Conservation (phyloP, 116 monocot species). For the Posidonia oceanica region DNA sequence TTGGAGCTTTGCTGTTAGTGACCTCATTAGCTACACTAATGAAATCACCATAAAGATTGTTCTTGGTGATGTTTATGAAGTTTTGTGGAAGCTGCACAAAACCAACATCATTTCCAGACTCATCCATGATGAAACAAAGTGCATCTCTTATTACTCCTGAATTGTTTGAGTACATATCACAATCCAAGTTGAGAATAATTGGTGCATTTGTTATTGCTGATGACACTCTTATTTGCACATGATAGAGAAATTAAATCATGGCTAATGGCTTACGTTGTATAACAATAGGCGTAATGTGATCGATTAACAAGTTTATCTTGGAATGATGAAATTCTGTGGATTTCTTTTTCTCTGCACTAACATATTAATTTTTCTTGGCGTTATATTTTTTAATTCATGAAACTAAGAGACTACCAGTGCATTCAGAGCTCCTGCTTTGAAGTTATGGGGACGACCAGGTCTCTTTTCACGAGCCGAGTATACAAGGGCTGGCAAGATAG, state of each 20-base stretch:
- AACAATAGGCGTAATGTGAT: no score
- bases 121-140: constrained; percentile 44
- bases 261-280: no score
- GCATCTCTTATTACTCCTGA: constrained; percentile 34
- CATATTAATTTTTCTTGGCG: no score
- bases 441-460: constrained; percentile 53
- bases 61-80: constrained; percentile 24
- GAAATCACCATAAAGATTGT: constrained; percentile 32
- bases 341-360: neutral
- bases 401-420: constrained; percentile 33
- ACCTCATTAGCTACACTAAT: constrained; percentile 20
- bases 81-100: constrained; percentile 43
- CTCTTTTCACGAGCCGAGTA: constrained; percentile 80
- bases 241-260: neutral
- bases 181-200: constrained; percentile 47
- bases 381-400: no score
- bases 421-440: constrained; percentile 92
- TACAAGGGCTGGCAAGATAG: constrained; percentile 42
- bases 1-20: neutral
- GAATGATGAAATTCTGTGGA: no score
- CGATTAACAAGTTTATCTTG: no score
- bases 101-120: constrained; percentile 20
- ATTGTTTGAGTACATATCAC: constrained; percentile 57
- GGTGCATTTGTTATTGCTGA: constrained; percentile 34
- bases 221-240: constrained; percentile 26